Base-by-base conservation (phyloP, 495 filamentous ascomycete genomes). In the Jackrogersella multiformis region DNA sequence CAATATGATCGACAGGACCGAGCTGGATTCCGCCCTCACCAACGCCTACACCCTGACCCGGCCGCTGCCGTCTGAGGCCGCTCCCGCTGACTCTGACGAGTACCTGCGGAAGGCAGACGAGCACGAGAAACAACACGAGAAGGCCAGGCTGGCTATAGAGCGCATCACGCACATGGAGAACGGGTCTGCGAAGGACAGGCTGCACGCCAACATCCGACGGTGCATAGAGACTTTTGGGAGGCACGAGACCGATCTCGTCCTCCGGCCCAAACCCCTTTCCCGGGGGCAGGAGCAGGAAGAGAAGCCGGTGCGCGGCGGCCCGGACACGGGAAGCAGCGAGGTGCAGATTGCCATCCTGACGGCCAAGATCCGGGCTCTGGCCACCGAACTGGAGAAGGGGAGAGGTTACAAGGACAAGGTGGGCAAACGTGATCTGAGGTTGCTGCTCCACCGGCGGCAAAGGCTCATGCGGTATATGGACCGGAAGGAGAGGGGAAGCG, bases 301-400 rank as follows among this genome's bases (percentile, higher is more conserved):
- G 44, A 84, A 85, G 73, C 89, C 86, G 0, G 86, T 87, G 15
- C 89, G 95, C 5, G 89, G 89, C 10, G 95, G 95, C 0, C 90
- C 88, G 0, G 95, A 99, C 76, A 97, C 93, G 8, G 95, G 95
- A 2, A 94, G 90, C 56, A 89, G 90, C 16, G 95, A 99, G 78
- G 95, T 99, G 44, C 95, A 99, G 82, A 92, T 94, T 66, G 94
- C 93, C n/a, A 95, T 99, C 67, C 78, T 99, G 74, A 99, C 95
- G 7, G 85, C 92, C 46, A 97, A 97, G 82, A 99, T 99, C 71
- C 79, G 91, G 54, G 89, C 91, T 41, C 76, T 98, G 49, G 87
- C 89, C 30, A 80, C 88, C 62, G 82, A 85, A 52, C 72, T 92
- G 54, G 82, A 85, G 72, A 80, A 73, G 30, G 76, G 78, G 44